Evolutionary conservation across 331 rosid genomes (phyloP), one percentile per base, ranked within the genome.

Genomic region (Ulmus americana): DNA sequence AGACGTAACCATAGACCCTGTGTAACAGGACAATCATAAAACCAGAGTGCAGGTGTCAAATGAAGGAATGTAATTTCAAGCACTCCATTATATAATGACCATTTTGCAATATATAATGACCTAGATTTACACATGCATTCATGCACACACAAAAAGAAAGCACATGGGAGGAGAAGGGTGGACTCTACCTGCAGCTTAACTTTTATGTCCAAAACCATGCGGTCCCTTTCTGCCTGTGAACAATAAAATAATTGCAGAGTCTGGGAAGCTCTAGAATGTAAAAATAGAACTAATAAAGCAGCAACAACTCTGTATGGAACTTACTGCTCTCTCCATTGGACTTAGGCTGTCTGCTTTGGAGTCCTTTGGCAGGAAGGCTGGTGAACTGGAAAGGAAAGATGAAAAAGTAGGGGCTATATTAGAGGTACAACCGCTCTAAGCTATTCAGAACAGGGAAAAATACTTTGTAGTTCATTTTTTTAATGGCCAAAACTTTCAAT

Each of bases 1-100:
- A 94, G 97, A 70, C 99, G 95, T 68, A 94, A 70, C 99, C 99
- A 94, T 77, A 94, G 76, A 63, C 99, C 99, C 99, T 94, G 69
- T 70, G 68, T 47, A 45, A 70, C 42, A 62, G 76, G 65, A 63
- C 61, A 82, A 55, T 58, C 63, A 59, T 6, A 44, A 50, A 70
- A 46, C n/a, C n/a, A 28, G 39, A 58, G 28, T 40, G 46, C 5
- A 59, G 63, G 39, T 58, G 57, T 57, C 41, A 62, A 67, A 11
- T 15, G 5, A 43, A 16, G 65, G 52, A 52, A 48, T 46, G 7
- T 16, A 12, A 56, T 11, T 12, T 35, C 61, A 56, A 56, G 61
- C 9, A 56, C 40, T 39, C 38, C 9, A 41, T 43, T 18, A 52
- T 40, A 61, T 6, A 61, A 6, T 44, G 2, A 44, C 59, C 22